Percentiles rank a stretch among this genome's conserved stretches.
Evolutionary conservation across 2,329 filamentous ascomycete genomes (phyloP).

Genomic region (Aspergillus pseudoterreus): DNA sequence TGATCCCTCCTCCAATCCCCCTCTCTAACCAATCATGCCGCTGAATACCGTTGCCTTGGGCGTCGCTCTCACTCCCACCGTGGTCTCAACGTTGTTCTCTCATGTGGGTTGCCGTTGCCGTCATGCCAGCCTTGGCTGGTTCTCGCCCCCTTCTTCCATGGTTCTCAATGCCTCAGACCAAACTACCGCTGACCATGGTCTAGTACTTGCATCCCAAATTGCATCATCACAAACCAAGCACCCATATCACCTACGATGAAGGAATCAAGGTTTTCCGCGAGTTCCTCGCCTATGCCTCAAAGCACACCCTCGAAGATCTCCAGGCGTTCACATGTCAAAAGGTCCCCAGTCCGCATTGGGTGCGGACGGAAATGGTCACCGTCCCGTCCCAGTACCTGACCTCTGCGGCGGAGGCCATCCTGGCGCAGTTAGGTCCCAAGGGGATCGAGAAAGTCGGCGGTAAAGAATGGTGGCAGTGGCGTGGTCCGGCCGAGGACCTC

Average conservation of each 20-base stretch:
- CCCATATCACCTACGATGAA: constrained; percentile 91
- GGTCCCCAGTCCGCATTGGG: constrained; percentile 86
- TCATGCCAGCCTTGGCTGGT: not conserved
- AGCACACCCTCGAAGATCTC: constrained; percentile 87
- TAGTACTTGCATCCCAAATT: constrained; percentile 80
- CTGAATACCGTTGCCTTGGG: constrained; percentile 79
- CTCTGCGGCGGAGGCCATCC: constrained; percentile 64
- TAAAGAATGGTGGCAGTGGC: constrained; percentile 85
- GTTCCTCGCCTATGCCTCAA: constrained; percentile 80
- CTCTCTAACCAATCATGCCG: constrained; percentile 44
- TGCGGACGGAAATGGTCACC: constrained; percentile 67
- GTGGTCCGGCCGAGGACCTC: constrained; percentile 60
- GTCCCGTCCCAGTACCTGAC: constrained; percentile 64
- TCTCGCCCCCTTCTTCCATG: not conserved
- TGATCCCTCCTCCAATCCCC: not conserved
- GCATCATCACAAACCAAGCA: constrained; percentile 74
- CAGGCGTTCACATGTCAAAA: constrained; percentile 89
- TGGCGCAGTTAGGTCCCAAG: constrained; percentile 70
- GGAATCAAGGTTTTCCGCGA: constrained; percentile 81
- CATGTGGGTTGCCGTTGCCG: constrained; percentile 59
- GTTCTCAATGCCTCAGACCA: constrained; percentile 5
- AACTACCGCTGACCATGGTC: constrained; percentile 1
- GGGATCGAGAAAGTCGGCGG: constrained; percentile 77
- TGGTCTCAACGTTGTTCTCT: constrained; percentile 78
- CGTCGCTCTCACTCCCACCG: constrained; percentile 80